Evolutionary conservation across 2,329 filamentous ascomycete genomes (phyloP).

Genomic region (Monosporascus cannonballus): DNA sequence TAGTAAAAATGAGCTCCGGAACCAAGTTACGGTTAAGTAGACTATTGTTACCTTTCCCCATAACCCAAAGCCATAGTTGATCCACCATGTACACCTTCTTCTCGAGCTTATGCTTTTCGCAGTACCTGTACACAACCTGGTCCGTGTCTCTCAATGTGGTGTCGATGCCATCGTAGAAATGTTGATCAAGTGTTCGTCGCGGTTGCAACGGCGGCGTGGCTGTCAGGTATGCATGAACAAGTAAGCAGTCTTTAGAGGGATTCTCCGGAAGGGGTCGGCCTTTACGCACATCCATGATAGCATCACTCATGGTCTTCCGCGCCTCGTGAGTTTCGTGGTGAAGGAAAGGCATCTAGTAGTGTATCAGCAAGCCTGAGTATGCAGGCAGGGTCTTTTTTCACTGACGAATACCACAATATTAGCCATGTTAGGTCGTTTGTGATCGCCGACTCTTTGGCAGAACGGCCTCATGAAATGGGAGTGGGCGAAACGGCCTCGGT

Average conservation of each 20-base stretch:
- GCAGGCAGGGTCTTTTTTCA: not conserved
- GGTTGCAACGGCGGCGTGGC: slow-evolving; percentile 26
- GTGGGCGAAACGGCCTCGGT: slow-evolving; percentile 51
- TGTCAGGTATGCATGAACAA: slow-evolving; percentile 41
- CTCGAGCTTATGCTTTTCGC: not conserved
- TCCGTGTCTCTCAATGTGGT: slow-evolving; percentile 1
- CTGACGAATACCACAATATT: slow-evolving; percentile 30
- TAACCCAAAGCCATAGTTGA: slow-evolving; percentile 2
- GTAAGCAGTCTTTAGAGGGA: slow-evolving; percentile 34
- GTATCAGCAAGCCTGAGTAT: slow-evolving; percentile 20
- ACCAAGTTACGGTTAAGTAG: too few relatives aligned
- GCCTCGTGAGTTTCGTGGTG: slow-evolving; percentile 56
- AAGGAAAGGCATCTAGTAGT: slow-evolving; percentile 55
- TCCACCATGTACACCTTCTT: slow-evolving; percentile 5
- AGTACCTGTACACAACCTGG: slow-evolving; percentile 1
- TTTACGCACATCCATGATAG: slow-evolving; percentile 32
- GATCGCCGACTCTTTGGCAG: slow-evolving; percentile 42
- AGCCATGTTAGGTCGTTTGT: slow-evolving; percentile 24
- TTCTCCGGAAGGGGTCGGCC: slow-evolving; percentile 22
- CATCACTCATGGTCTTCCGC: slow-evolving; percentile 49
- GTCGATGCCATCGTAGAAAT: slow-evolving; percentile 1
- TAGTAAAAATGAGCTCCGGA: not conserved
- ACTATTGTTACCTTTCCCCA: not conserved
- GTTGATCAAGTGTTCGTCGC: not conserved
- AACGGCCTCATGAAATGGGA: slow-evolving; percentile 57